Conservation (phyloP, 108 stramenopile genomes). For the Pelagomonas calceolata region DNA sequence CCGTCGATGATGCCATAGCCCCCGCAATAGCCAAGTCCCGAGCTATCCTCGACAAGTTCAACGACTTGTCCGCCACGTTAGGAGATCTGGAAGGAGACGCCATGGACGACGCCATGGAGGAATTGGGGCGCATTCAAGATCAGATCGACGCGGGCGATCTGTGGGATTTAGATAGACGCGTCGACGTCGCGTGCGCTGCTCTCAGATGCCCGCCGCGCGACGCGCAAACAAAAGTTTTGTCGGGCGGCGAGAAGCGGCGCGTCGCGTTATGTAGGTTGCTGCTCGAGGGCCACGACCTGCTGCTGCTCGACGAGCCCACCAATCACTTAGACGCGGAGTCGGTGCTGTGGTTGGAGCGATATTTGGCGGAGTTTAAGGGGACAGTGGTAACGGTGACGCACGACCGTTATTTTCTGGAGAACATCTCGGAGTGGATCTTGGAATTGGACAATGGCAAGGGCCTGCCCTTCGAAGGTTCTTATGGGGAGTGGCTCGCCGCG, state of each 20-base stretch:
- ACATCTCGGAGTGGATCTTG: slow-evolving; percentile 87
- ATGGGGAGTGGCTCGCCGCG: slow-evolving; percentile 76
- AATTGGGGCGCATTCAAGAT: slow-evolving; percentile 52
- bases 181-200: slow-evolving; percentile 66
- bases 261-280: slow-evolving; percentile 73
- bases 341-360: slow-evolving; percentile 72
- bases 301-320: slow-evolving; percentile 74
- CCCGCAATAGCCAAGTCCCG: slow-evolving; percentile 56
- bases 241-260: slow-evolving; percentile 93
- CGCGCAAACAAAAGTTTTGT: slow-evolving; percentile 58
- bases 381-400: slow-evolving; percentile 90
- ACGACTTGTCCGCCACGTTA: slow-evolving; percentile 18
- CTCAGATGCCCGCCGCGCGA: slow-evolving; percentile 63
- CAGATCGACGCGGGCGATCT: slow-evolving; percentile 72
- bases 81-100: slow-evolving; percentile 26
- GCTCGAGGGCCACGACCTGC: slow-evolving; percentile 75
- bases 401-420: slow-evolving; percentile 90
- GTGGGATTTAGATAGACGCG: slow-evolving; percentile 71
- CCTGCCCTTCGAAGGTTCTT: slow-evolving; percentile 87
- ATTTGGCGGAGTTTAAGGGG: slow-evolving; percentile 73
- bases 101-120: slow-evolving; percentile 48
- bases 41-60: slow-evolving; percentile 60
- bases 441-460: slow-evolving; percentile 86
- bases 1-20: slow-evolving; percentile 71
- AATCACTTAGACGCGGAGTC: slow-evolving; percentile 64